Conservation (phyloP, 1,139 yeast species). For the Suhomyces chickasaworum region DNA sequence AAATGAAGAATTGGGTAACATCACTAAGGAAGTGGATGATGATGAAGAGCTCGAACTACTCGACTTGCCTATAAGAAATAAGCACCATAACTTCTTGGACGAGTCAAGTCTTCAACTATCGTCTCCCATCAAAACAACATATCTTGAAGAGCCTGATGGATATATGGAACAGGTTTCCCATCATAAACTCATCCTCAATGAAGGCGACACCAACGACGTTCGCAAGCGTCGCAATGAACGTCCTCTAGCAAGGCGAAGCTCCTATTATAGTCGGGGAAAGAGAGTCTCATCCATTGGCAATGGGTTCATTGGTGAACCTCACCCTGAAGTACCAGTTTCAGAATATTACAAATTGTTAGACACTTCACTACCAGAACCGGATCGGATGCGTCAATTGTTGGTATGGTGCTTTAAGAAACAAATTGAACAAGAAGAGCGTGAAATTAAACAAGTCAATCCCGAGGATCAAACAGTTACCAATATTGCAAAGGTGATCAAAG, state of each 20-base stretch:
- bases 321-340: conserved; percentile 55
- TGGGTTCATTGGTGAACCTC: conserved; percentile 71
- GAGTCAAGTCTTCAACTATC: conserved; percentile 25
- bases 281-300: conserved; percentile 75
- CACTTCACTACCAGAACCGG: conserved; percentile 66
- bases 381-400: conserved; percentile 67
- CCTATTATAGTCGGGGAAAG: conserved; percentile 64
- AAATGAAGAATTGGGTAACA: conserved; percentile 24
- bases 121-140: conserved; percentile 24
- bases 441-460: conserved; percentile 25
- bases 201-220: conserved; percentile 20
- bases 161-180: conserved; percentile 37
- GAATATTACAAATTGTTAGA: conserved; percentile 69
- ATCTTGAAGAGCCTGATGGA: conserved; percentile 22
- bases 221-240: conserved; percentile 15
- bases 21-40: conserved; percentile 13
- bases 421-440: conserved; percentile 40
- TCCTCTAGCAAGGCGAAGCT: conserved; percentile 43
- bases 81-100: conserved; percentile 16
- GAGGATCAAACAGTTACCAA: conserved; percentile 46
- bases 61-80: conserved; percentile 11
- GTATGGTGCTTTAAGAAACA: conserved; percentile 67
- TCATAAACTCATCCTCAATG: conserved; percentile 24
- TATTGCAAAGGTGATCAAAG: conserved; percentile 66
- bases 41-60: conserved; percentile 13